Base-by-base conservation (phyloP, 495 filamentous ascomycete species). In the Thermothielavioides terrestris region DNA sequence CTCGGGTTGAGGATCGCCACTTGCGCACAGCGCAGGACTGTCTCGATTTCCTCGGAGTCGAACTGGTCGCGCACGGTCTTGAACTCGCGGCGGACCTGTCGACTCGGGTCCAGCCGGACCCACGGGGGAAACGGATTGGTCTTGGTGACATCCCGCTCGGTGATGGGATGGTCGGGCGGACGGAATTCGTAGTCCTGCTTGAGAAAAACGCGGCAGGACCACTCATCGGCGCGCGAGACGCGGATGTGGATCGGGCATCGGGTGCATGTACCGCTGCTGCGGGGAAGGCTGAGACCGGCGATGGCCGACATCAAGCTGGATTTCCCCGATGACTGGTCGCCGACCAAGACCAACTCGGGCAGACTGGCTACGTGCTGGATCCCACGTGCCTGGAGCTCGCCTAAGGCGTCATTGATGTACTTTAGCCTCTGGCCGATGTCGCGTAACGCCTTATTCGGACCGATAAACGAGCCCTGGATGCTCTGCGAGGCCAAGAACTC, bases 291-390 rank as follows among this genome's bases (percentile, higher is more conserved):
- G 41, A 94, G 83, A n/a, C 82, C 85, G 1, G 83, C 81, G 28
- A 92, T 81, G 0, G 82, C 85, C 25, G 88, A 86, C 63, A 94
- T 88, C 0, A 94, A 65, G 2, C 83, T 88, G 3, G 78, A 83
- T 54, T 94, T 94, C 0, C 88, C 88, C 0, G 87, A 80, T 3
- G 77, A 82, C 52, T 94, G 88, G 47, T 92, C 87, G 1, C 88
- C 88, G 1, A 90, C 79, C 0, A 89, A 77, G 11, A 86, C 85
- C 14, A 92, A 76, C 53, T 86, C 86, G 0, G 88, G 87, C 0
- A 92, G 66, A 2, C 74, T 74, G 0, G 83, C 79, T 0, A 81
- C 74, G 22, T 73, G 75, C 35, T 72, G 69, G 10, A 76, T 70
- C 9, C 73, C 73, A 0, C 68, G 65, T 1, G 61, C 60, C 36